Evolutionary conservation across 2,329 filamentous ascomycete genomes (phyloP), one percentile per base, ranked within the genome.

Genomic region (Paraphoma sp.): DNA sequence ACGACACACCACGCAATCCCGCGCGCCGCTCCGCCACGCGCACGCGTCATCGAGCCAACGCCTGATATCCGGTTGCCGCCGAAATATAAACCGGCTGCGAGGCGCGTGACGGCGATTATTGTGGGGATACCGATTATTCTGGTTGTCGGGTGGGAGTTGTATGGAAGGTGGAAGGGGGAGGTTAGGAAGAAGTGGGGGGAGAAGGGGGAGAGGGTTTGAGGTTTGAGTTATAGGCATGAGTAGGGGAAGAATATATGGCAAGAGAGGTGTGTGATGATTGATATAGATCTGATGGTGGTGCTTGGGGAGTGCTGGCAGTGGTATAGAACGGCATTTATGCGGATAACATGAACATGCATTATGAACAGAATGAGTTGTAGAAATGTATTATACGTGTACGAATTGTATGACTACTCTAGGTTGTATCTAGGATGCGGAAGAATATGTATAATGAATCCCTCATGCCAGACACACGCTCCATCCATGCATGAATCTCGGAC

Each of bases 111-210:
- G 31, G 63, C 67, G 11, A 73, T 77, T 6, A 75, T 77, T 6
- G 74, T 77, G 8, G 71, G 68, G 9, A 53, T 76, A 31, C 75
- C 75, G 1, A 51, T 78, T 31, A 59, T 74, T 0, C 29, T 76
- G 10, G 74, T 78, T 18, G 60, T 69, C 31, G 68, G 74, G 17
- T 74, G 60, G 18, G 71, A 76, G 48, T 40, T 77, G 54, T 75
- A 68, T 43, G 51, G 63, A 42, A 57, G 73, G 53, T 67, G 63
- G 68, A 54, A 53, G 54, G 61, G 51, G 2, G 54, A 63, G 47
- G 64, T 67, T 6, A 36, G 45, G 47, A 53, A n/a, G 9, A 65
- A 62, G 58, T 65, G 60, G 48, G 60, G 51, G 43, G 62, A 59
- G 16, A 28, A 53, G 44, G 47, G 17, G 16, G 42, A 29, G 31